Base-by-base conservation (phyloP, 768 basidiomycete species). In the Artomyces pyxidatus region DNA sequence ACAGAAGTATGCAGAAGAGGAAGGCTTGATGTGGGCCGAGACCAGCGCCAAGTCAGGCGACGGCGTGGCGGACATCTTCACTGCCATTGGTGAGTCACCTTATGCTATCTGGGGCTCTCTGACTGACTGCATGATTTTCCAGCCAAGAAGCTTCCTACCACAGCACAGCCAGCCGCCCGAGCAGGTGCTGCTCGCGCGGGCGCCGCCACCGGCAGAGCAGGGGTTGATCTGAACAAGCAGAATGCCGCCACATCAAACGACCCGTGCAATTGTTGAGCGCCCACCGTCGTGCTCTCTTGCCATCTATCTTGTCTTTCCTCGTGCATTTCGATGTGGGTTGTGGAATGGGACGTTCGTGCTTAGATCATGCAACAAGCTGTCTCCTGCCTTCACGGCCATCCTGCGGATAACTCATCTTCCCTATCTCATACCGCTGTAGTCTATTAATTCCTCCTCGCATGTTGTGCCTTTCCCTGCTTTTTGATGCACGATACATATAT, bases 1-100 rank as follows among this genome's bases (percentile, higher is more conserved):
- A 4, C 80, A 88, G 74, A 89, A 90, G 68, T 94, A 89, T 59
- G 91, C 91, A 0, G 82, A 90, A 45, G 88, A 92, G 65, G 90
- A 95, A 68, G 89, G 90, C 39, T 66, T 94, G 40, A 84, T 93
- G 85, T 95, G 89, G 87, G 80, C 79, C 42, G 91, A 94, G 70
- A 89, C 89, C 1, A 88, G 85, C 61, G 91, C 91, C 35, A 95
- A 95, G 78, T 74, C 80, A 14, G 90, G 88, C 23, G 84, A 92
- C 55, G 88, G 87, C 51, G 90, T 95, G 12, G 67, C 81, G 37
- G 87, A 89, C 45, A 84, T 94, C 53, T 93, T 94, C 68, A 83
- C 81, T 27, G 78, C 83, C 6, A 91, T 94, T 57, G 90, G 88
- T 89, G 58, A 55, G 81, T 62, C 42, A n/a, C 17, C 25, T 23